Percentiles rank a stretch among this genome's conserved stretches.
Evolutionary conservation across 306 rosid species (phyloP).

Genomic region (Urtica urens): DNA sequence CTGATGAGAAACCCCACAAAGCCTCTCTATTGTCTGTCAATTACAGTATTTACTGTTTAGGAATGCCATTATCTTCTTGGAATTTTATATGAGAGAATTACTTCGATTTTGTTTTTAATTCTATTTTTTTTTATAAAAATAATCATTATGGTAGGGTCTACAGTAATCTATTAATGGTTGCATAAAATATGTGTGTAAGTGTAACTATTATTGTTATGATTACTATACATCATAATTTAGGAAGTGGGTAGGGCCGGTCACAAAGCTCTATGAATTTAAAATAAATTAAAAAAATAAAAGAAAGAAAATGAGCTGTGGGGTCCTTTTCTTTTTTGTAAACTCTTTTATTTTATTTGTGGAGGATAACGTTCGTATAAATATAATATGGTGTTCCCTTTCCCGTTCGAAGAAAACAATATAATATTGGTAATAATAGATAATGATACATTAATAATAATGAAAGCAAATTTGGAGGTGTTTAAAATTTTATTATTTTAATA

Average conservation of each 20-base stretch:
- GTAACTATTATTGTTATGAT: not conserved
- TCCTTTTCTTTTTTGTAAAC: slow-evolving; percentile 1
- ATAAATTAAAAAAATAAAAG: no score
- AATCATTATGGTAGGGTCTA: slow-evolving; percentile 22
- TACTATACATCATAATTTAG: slow-evolving; percentile 1
- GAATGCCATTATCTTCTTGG: slow-evolving; percentile 1
- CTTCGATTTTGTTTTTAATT: not conserved
- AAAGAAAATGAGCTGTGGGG: slow-evolving; percentile 23
- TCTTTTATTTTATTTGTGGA: not conserved
- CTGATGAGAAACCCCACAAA: not conserved
- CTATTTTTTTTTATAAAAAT: not conserved
- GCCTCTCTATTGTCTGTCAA: not conserved
- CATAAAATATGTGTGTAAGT: slow-evolving; percentile 1
- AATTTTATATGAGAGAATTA: not conserved
- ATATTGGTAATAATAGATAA: no score
- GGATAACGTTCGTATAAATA: slow-evolving; percentile 9
- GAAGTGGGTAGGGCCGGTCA: slow-evolving; percentile 29
- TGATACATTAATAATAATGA: no score
- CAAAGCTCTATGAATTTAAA: slow-evolving; percentile 16
- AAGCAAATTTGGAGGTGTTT: slow-evolving; percentile 6
- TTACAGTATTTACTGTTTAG: not conserved
- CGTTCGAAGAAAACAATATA: not conserved
- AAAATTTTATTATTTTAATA: not conserved
- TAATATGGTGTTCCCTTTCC: not conserved
- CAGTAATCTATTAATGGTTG: slow-evolving; percentile 10